Conservation (phyloP, 2,329 filamentous ascomycete species). For the Apiospora saccharicola region DNA sequence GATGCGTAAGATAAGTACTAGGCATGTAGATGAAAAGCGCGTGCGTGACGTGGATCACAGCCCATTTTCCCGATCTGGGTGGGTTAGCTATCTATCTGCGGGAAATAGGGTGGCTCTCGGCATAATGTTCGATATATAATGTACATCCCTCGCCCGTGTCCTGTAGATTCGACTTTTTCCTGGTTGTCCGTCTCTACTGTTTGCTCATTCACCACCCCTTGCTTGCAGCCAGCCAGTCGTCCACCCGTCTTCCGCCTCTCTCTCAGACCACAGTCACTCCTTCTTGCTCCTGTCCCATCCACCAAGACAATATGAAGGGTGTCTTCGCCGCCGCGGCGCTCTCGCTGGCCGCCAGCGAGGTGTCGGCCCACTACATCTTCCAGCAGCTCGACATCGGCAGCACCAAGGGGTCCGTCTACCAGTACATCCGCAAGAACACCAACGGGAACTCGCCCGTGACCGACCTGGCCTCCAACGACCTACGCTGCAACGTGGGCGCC, state of each 20-base stretch:
- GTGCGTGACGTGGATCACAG: slow-evolving; percentile 8
- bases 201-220: neutral
- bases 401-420: slow-evolving; percentile 43
- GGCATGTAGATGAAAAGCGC: neutral
- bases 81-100: neutral
- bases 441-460: slow-evolving; percentile 59
- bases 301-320: slow-evolving; percentile 41
- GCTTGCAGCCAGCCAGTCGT: neutral
- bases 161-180: neutral
- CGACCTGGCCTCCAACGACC: slow-evolving; percentile 48
- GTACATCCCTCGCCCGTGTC: neutral
- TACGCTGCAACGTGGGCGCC: slow-evolving; percentile 51
- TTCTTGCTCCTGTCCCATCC: neutral
- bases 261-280: neutral
- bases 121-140: neutral
- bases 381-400: slow-evolving; percentile 45
- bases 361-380: slow-evolving; percentile 52
- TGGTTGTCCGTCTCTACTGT: slow-evolving; percentile 4
- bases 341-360: slow-evolving; percentile 41
- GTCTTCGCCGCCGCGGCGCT: slow-evolving; percentile 39
- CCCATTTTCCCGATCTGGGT: neutral
- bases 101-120: neutral
- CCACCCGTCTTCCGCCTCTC: neutral
- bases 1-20: neutral
- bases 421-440: slow-evolving; percentile 54